These are phyloP conservation scores for Coniella lustricola DNA, from an alignment of 2,329 filamentous ascomycete species.

Conservation along the genomic window DNA sequence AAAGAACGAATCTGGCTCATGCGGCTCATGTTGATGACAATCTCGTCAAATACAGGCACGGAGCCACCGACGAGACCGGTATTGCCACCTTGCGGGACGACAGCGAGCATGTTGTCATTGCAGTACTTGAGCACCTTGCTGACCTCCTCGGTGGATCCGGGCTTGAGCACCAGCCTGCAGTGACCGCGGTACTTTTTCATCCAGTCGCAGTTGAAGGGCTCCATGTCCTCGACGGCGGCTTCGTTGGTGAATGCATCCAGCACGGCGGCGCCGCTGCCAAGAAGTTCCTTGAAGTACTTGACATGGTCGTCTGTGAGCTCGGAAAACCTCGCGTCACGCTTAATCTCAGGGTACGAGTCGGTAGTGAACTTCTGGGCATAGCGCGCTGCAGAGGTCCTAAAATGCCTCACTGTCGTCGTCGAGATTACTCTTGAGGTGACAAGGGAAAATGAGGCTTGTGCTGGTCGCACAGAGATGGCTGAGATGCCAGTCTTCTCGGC, in stretches of 20 bases:
- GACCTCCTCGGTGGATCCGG: constrained; percentile 76
- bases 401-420: constrained; percentile 21
- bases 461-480: constrained; percentile 4
- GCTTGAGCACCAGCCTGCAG: constrained; percentile 79
- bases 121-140: constrained; percentile 90
- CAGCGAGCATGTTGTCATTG: constrained; percentile 84
- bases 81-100: constrained; percentile 95
- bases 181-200: constrained; percentile 98
- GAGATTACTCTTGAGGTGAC: constrained; percentile 18
- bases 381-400: constrained; percentile 20
- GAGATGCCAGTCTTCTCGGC: constrained; percentile 9
- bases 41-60: constrained; percentile 96
- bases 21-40: constrained; percentile 80
- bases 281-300: constrained; percentile 69
- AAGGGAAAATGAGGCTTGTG: constrained; percentile 5
- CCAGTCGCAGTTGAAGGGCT: constrained; percentile 95
- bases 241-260: constrained; percentile 76
- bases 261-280: constrained; percentile 71
- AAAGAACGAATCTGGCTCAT: constrained; percentile 92
- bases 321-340: constrained; percentile 70
- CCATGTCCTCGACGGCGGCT: constrained; percentile 66
- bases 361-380: constrained; percentile 61
- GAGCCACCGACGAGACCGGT: constrained; percentile 93
- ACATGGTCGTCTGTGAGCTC: constrained; percentile 73
- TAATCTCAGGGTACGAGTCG: constrained; percentile 76